Evolutionary conservation across 352 stramenopile species (phyloP).

Genomic region (Halophytophthora polymorphica): DNA sequence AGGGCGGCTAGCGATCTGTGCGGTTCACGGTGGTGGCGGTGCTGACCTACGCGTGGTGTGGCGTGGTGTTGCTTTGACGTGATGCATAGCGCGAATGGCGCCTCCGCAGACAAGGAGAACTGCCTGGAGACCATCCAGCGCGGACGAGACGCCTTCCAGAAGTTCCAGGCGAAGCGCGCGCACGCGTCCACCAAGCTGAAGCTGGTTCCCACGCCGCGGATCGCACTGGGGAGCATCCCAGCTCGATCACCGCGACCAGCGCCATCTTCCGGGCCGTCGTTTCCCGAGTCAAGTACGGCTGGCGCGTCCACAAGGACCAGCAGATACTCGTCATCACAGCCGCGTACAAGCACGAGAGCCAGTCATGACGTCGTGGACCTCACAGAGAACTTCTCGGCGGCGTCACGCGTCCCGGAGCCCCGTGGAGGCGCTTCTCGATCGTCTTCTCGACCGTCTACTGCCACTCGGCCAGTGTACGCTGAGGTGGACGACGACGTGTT

Average conservation of each 20-base stretch:
- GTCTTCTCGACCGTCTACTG: not conserved
- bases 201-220: slow-evolving; percentile 44
- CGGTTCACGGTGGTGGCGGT: not conserved
- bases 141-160: slow-evolving; percentile 35
- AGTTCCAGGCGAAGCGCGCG: slow-evolving; percentile 30
- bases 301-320: too few species aligned
- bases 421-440: slow-evolving; percentile 1
- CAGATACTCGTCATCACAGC: too few species aligned
- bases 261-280: slow-evolving; percentile 1
- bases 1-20: not conserved
- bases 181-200: slow-evolving; percentile 30
- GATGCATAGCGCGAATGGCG: slow-evolving; percentile 3
- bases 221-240: slow-evolving; percentile 27
- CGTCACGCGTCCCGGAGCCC: not conserved
- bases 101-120: slow-evolving; percentile 33
- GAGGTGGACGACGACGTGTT: slow-evolving; percentile 34
- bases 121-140: slow-evolving; percentile 43
- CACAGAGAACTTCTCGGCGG: not conserved
- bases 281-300: too few species aligned
- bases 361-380: not conserved
- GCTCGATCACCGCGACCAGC: slow-evolving; percentile 3
- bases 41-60: slow-evolving; percentile 3
- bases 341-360: too few species aligned
- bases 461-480: slow-evolving; percentile 15
- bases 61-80: slow-evolving; percentile 1